Conservation (phyloP, 1,284 basidiomycete species). For the Moesziomyces parantarcticus region DNA sequence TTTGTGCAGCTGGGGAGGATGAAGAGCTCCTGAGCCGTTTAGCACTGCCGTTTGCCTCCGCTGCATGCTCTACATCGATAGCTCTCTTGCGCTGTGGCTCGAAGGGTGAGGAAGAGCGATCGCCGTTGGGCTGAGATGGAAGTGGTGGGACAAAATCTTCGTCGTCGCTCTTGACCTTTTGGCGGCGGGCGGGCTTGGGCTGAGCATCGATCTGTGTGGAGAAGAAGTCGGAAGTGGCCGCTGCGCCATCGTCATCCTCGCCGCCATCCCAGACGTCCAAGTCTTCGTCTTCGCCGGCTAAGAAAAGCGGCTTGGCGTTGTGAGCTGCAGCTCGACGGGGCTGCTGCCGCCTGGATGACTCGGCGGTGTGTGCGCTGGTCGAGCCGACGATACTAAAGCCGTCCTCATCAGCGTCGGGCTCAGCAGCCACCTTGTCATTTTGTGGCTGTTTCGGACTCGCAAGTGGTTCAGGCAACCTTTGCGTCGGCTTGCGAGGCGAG, state of each 20-base stretch:
- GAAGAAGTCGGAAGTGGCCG: constrained; percentile 13
- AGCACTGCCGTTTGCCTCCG: neutral
- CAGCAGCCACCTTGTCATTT: neutral
- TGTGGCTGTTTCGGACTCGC: neutral
- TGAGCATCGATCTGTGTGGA: constrained; percentile 17
- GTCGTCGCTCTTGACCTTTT: constrained; percentile 21
- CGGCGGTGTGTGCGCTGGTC: neutral
- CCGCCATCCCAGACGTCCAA: constrained; percentile 18
- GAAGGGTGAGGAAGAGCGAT: constrained; percentile 9
- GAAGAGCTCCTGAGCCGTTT: constrained; percentile 15
- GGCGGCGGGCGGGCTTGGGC: neutral
- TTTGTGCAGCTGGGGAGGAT: constrained; percentile 9
- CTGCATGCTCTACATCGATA: neutral
- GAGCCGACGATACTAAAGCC: constrained; percentile 27
- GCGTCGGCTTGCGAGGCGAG: constrained; percentile 12
- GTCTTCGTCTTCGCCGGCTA: constrained; percentile 36
- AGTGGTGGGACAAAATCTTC: constrained; percentile 16
- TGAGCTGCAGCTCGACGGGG: constrained; percentile 28
- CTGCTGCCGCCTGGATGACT: constrained; percentile 24
- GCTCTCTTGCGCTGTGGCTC: constrained; percentile 11
- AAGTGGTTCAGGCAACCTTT: neutral
- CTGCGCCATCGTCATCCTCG: constrained; percentile 6
- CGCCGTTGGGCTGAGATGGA: neutral
- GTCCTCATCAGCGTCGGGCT: neutral
- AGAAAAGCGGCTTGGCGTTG: constrained; percentile 42